Percentiles rank a stretch among this genome's conserved stretches.
phyloP scores from a whole-genome alignment of 164 flowering plant species.

The Platanus orientalis region DNA sequence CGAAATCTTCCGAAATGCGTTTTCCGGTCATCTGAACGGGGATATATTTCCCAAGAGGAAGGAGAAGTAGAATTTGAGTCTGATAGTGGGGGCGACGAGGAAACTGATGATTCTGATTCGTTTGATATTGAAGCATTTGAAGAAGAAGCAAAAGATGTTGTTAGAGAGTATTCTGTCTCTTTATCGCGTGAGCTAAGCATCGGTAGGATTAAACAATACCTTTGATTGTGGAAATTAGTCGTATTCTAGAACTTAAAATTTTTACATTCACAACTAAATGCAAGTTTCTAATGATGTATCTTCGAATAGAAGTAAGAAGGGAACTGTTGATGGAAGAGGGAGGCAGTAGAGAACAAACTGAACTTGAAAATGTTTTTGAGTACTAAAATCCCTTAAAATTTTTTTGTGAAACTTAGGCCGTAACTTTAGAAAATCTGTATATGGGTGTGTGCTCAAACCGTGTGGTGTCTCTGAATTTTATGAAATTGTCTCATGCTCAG shows the following conservation, averaged over 20 bases:
- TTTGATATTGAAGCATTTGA: conserved; percentile 54
- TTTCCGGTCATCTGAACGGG: conserved; percentile 4
- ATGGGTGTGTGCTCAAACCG: too few relatives aligned
- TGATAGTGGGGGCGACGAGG: conserved; percentile 17
- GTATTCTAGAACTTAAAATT: too few relatives aligned
- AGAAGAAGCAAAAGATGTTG: conserved; percentile 51
- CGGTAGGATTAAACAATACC: conserved; percentile 28
- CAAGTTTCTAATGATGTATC: too few relatives aligned
- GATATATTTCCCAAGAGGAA: conserved; percentile 4
- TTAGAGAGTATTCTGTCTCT: conserved; percentile 38
- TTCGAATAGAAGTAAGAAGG: neutral
- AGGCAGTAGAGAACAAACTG: neutral
- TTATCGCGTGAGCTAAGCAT: conserved; percentile 46
- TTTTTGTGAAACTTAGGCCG: too few relatives aligned
- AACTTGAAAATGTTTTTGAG: neutral
- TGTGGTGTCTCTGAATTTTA: too few relatives aligned
- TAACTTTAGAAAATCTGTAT: too few relatives aligned
- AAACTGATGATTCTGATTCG: conserved; percentile 15
- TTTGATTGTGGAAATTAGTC: neutral
- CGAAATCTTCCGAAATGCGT: conserved; percentile 6
- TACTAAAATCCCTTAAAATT: too few relatives aligned
- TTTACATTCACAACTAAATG: neutral
- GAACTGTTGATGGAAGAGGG: neutral
- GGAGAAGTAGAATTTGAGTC: conserved; percentile 22
- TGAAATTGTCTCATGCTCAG: too few relatives aligned